Evolutionary conservation across 2,329 filamentous ascomycete genomes (phyloP), one percentile per base, ranked within the genome.

Genomic region (Aureobasidium sp.): DNA sequence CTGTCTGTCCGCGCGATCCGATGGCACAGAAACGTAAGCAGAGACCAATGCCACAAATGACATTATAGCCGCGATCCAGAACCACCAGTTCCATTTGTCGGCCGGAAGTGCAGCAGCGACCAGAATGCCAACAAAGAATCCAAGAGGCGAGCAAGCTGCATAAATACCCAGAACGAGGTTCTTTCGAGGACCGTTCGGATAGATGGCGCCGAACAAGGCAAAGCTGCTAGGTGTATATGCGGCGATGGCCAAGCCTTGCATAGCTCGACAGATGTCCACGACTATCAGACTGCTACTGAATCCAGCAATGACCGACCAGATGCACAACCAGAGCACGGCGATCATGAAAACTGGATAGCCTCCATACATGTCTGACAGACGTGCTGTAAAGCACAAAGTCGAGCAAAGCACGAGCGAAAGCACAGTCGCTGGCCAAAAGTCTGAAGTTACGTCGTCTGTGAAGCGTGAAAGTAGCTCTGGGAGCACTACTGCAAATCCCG

Each of bases 241-340:
- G 7, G 72, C 72, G 44, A 73, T 70, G 7, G 71, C 71, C 3
- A 73, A 63, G 2, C 72, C 72, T 63, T 74, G 72, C 70, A 73
- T 72, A 3, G 72, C 72, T 29, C 72, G 65, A 8, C 70, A 64
- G 15, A 74, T 62, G 45, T 73, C 68, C 2, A 74, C 65, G 25
- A 72, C 49, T 3, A 68, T 44, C 3, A 67, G 50, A 16, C 58
- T 50, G 7, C 62, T 65, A 16, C 66, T 64, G 60, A 73, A 73
- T 25, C 70, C 72, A 13, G 71, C 71, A 3, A 74, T 64, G 13
- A 72, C 53, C 0, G 69, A 69, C 72, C 72, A 74, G 32, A 73
- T 65, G 6, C 67, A 65, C 3, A 73, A 67, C 72, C 72, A 74
- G 5, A 69, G 55, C 15, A 70, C 65, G 1, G 71, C 71, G 41